Base-by-base conservation (phyloP, 2,329 filamentous ascomycete genomes). In the Microascus cirrosus region DNA sequence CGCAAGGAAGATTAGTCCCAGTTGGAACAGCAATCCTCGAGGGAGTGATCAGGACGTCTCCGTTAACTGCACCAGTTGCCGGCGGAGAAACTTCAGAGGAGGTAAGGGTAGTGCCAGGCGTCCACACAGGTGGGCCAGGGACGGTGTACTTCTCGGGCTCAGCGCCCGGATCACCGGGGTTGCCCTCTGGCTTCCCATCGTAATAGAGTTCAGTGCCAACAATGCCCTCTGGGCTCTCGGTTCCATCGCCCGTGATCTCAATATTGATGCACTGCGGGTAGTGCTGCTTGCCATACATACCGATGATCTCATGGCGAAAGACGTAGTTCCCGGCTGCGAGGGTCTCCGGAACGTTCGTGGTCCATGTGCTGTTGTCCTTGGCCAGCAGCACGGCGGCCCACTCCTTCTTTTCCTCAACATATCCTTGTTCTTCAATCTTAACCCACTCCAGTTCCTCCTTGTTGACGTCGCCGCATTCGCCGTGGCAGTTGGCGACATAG, bases 401-500 rank as follows among this genome's bases (percentile, higher is more conserved):
- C 6, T 59, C 61, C 15, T 67, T 57, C 55, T 65, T 71, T 52
- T 70, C 72, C 60, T 71, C 66, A 60, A 78, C 70, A 61, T 82
- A 74, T 58, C 83, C 84, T 32, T 67, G 72, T 12, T 55, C 22
- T 57, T 76, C 76, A 59, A 87, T 84, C 76, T 87, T 87, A 76
- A 84, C 81, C 69, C 79, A 86, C 61, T 78, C 68, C 25, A 86
- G 74, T 5, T 70, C 65, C 1, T 68, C 70, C 68, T 82, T 80
- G 68, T 80, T 76, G 58, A 77, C 80, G 0, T 68, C 67, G 39
- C 11, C 72, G 68, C 80, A 85, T 66, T 83, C 76, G 28, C 77
- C 81, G 36, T 74, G 71, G 70, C 81, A 84, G 63, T 75, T 76
- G 58, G 84, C 84, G 18, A 87, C 71, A 72, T 86, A 87, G 67